A percentile compares a stretch with the other conserved stretches of the same genome.
Evolutionary conservation across 1,139 yeast species (phyloP).

Genomic region (Candida labiduridarum): DNA sequence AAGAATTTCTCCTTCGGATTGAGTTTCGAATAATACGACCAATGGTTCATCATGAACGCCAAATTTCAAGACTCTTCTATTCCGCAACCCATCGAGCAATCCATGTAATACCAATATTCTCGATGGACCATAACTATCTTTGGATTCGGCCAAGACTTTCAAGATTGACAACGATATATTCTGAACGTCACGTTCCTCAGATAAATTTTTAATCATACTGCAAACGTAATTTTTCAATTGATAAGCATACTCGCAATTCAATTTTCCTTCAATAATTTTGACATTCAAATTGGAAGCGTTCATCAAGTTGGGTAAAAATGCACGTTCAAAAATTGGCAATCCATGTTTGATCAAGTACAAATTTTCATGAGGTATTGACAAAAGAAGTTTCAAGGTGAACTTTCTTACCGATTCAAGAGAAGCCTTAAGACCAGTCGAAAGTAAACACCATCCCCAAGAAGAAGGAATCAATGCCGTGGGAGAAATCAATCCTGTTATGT

Average conservation of each 20-base stretch:
- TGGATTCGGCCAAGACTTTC: conserved; percentile 46
- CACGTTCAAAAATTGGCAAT: conserved; percentile 48
- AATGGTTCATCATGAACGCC: conserved; percentile 36
- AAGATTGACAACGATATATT: conserved; percentile 34
- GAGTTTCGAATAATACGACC: conserved; percentile 50
- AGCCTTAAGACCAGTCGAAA: conserved; percentile 77
- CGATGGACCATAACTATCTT: conserved; percentile 70
- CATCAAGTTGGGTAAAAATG: conserved; percentile 65
- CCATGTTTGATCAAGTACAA: conserved; percentile 53
- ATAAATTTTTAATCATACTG: conserved; percentile 42
- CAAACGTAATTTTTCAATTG: conserved; percentile 49
- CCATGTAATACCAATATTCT: conserved; percentile 66
- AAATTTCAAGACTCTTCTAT: conserved; percentile 25
- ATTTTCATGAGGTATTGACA: conserved; percentile 52
- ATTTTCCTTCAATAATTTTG: conserved; percentile 25
- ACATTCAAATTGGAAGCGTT: conserved; percentile 62
- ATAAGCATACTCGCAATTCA: conserved; percentile 61
- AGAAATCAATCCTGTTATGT: conserved; percentile 59
- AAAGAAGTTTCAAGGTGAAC: conserved; percentile 58
- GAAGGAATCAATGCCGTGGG: conserved; percentile 57
- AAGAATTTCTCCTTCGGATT: conserved; percentile 62
- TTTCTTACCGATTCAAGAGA: conserved; percentile 80
- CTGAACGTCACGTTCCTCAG: conserved; percentile 27
- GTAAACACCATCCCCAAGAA: conserved; percentile 71
- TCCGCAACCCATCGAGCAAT: conserved; percentile 51